Base-by-base conservation (phyloP, 2,329 filamentous ascomycete species). In the Dothideomycetes sp. region DNA sequence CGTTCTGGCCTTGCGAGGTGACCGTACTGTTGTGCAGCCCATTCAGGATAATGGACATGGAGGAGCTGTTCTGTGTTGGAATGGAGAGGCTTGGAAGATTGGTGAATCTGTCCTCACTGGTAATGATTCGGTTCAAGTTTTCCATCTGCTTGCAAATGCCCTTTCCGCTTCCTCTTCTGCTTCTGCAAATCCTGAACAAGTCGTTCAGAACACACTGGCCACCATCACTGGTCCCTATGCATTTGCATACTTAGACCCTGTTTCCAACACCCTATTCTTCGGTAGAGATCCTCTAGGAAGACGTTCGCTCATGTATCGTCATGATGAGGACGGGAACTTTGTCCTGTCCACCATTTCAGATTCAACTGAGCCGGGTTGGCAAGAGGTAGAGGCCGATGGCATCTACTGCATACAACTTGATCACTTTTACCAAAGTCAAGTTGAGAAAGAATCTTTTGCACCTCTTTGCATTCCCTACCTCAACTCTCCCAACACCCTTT, bases 31-130 rank as follows among this genome's bases (percentile, higher is more conserved):
- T 5, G 58, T 64, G 23, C 91, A 96, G 59, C 91, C 91, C 2
- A 72, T 94, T 4, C 60, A 72, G 29, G 74, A 82, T 49, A 25
- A 56, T 3, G 47, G 51, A 0, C 71, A 71, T 0, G 20, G 28
- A 7, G 69, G 71, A 4, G 85, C 81, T 1, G 67, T 84, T 1
- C 69, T 98, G 2, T 95, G 89, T 70, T 98, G 91, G 91, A 98
- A 98, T 56, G 91, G 91, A 30, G 91, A 98, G 59, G 89, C 87
- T 1, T 98, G 91, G 91, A 80, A 74, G 43, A 70, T 94, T 35
- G 63, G 62, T 7, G 71, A 70, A 23, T 52, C 70, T 8, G 53
- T 59, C 1, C 67, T 94, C n/a, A 44, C 54, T 28, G 83, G 78
- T 43, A 95, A 94, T 56, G 91, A 98, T 61, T 84, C 84, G 3